phyloP scores from a whole-genome alignment of 108 stramenopile species.

The Cyclostephanos invisitatus region DNA sequence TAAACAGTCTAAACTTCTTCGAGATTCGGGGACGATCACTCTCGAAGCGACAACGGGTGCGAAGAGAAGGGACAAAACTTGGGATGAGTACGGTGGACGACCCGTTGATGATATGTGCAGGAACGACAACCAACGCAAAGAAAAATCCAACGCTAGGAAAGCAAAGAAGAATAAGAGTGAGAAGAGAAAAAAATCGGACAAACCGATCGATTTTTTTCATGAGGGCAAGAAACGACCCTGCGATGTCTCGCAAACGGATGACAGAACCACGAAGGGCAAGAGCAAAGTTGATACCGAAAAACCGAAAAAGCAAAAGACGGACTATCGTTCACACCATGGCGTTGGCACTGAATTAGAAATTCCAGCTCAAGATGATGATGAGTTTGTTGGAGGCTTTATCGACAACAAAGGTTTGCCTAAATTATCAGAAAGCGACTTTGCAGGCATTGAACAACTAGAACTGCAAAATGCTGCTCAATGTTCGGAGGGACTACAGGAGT shows the following conservation, averaged over 20 bases:
- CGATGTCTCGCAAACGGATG: background rate
- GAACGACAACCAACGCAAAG: background rate
- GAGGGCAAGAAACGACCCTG: constrained; percentile 19
- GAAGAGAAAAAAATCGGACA: constrained; percentile 13
- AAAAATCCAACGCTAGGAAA: background rate
- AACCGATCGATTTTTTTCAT: background rate
- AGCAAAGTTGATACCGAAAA: constrained; percentile 3
- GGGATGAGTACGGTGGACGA: constrained; percentile 32
- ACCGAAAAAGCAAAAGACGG: constrained; percentile 16
- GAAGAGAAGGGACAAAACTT: constrained; percentile 7
- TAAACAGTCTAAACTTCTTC: constrained; percentile 6
- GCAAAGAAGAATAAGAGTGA: constrained; percentile 16
- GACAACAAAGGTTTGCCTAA: background rate
- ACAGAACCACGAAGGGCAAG: background rate
- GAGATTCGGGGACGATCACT: constrained; percentile 9
- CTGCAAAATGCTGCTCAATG: constrained; percentile 44
- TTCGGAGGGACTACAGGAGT: constrained; percentile 30
- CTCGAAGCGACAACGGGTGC: background rate
- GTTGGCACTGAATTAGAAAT: constrained; percentile 12
- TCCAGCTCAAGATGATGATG: constrained; percentile 5
- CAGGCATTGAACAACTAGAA: constrained; percentile 30
- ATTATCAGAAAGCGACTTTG: constrained; percentile 33
- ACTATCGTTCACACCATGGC: background rate
- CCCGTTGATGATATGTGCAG: constrained; percentile 3
- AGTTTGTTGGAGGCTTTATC: background rate